phyloP scores from a whole-genome alignment of 2,329 filamentous ascomycete species.

The Exserohilum turcica region DNA sequence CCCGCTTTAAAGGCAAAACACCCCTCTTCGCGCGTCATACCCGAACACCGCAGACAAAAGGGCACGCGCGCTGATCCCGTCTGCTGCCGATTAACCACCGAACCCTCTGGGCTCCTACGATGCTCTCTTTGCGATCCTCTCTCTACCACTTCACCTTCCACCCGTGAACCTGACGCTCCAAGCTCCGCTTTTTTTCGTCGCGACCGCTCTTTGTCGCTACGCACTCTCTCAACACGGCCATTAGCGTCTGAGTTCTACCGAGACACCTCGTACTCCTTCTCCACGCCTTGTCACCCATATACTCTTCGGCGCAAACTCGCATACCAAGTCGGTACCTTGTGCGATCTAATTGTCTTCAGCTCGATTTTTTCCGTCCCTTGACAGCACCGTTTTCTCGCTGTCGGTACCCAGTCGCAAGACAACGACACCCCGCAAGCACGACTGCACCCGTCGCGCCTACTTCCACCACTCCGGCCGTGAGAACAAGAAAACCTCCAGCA shows the following conservation, averaged over 20 bases:
- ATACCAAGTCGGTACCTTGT: not conserved
- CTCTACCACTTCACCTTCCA: constrained; percentile 21
- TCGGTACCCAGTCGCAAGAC: not conserved
- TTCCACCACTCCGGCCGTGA: constrained; percentile 14
- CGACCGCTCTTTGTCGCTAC: constrained; percentile 20
- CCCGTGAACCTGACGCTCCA: constrained; percentile 15
- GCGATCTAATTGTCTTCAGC: constrained; percentile 4
- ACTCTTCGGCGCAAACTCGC: constrained; percentile 1
- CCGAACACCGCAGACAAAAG: constrained; percentile 6
- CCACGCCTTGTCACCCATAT: constrained; percentile 5
- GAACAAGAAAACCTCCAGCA: constrained; percentile 13
- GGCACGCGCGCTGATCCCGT: constrained; percentile 25
- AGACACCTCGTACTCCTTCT: constrained; percentile 6
- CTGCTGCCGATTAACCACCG: constrained; percentile 32
- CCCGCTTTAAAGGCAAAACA: constrained; percentile 33
- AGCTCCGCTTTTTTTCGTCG: constrained; percentile 26
- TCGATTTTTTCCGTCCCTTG: constrained; percentile 11
- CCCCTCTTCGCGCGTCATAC: constrained; percentile 34
- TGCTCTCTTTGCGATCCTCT: constrained; percentile 22
- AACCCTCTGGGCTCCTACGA: constrained; percentile 22
- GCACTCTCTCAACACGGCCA: constrained; percentile 25
- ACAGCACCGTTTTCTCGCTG: constrained; percentile 4
- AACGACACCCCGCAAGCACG: constrained; percentile 7
- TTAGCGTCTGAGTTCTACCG: constrained; percentile 14
- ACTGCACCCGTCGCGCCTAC: constrained; percentile 19